Evolutionary conservation across 1,284 basidiomycete species (phyloP), one percentile per base, ranked within the genome.

Genomic region (Malassezia equina): DNA sequence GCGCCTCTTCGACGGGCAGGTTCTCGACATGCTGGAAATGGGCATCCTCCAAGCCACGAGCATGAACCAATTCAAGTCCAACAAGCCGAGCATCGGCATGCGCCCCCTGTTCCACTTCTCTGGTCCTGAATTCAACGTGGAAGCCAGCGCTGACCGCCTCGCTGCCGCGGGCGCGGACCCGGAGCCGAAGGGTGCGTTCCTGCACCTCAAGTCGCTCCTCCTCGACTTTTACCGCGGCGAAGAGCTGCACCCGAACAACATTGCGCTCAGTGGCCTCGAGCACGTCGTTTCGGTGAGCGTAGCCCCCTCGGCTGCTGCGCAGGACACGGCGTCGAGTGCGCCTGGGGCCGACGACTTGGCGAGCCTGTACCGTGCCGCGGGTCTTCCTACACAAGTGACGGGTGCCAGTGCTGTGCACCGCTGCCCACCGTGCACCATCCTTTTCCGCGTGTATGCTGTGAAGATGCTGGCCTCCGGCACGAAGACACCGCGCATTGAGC

Each of bases 31-130:
- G 86, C 81, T 90, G 57, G 94, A 98, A 78, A 78, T 94, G 19
- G 90, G 90, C 5, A 83, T 98, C 21, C 85, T 90, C 47, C 81
- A 78, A 31, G 90, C 84, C 68, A 80, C 82, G 55, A 79, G 81
- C 63, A 93, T 96, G 85, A 71, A 78, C 11, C 82, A 83, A 39
- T 86, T 94, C 78, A 88, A 90, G 78, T 89, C 87, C 73, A 64
- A 80, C 33, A 94, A 94, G 81, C 84, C 86, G 9, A 85, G 88
- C 4, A 83, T 87, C 27, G 91, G 91, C n/a, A 84, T 90, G 66
- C 84, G 86, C 65, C 91, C 93, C 47, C 77, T 96, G 63, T 85
- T 98, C 79, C 90, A 94, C 73, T 99, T 99, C 75, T 88, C 88
- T 27, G 93, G 74, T 2, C 71, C 75, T n/a, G 66, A 75, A 49